Evolutionary conservation across 2,329 filamentous ascomycete species (phyloP).

Genomic region (Fusarium sp.): DNA sequence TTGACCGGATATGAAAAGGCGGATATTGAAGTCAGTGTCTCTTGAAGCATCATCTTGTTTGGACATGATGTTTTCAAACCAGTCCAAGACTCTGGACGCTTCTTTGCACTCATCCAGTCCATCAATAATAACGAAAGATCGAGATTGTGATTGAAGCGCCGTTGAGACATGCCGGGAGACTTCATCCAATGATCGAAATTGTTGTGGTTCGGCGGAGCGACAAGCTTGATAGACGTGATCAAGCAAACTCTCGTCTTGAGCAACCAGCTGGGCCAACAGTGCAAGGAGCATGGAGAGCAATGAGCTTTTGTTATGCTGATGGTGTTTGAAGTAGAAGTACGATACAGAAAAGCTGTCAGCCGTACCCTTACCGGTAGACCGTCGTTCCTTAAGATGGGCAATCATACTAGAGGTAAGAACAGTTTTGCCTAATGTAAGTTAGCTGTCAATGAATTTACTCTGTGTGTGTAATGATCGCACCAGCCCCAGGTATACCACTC

Average conservation of each 20-base stretch:
- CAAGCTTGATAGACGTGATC: neutral
- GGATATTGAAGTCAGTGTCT: neutral
- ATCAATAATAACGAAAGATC: neutral
- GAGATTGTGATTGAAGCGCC: neutral
- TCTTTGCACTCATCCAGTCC: neutral
- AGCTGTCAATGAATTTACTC: neutral
- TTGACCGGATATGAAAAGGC: neutral
- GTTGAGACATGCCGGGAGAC: neutral
- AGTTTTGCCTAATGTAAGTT: neutral
- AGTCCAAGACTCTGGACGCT: accelerated
- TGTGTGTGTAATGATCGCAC: neutral
- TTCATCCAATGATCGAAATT: neutral
- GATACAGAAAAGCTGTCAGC: neutral
- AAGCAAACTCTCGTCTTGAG: neutral
- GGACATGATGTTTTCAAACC: neutral
- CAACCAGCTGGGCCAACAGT: neutral
- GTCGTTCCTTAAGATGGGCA: neutral
- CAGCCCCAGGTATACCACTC: neutral
- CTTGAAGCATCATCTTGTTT: accelerated
- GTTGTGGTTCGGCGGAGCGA: neutral
- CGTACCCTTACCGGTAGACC: accelerated
- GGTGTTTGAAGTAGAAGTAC: neutral
- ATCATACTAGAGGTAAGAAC: neutral
- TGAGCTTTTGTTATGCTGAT: neutral
- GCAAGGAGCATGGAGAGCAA: accelerated